phyloP scores from a whole-genome alignment of 306 rosid species.

The Rosa chinensis region DNA sequence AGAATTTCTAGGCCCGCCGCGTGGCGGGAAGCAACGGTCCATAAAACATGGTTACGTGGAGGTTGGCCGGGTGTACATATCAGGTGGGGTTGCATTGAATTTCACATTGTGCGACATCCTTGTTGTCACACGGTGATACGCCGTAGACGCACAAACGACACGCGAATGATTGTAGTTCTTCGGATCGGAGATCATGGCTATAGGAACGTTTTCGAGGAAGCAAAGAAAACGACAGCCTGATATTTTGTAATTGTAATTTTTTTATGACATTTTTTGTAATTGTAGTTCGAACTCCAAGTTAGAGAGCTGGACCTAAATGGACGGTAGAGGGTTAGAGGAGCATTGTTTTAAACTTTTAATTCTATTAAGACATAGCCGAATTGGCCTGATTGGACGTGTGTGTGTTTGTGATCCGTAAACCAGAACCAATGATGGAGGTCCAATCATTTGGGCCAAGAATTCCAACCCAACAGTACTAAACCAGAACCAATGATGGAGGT shows the following conservation, averaged over 20 bases:
- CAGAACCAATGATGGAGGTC: too few relatives aligned
- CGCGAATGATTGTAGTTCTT: background rate
- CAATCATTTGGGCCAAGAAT: too few relatives aligned
- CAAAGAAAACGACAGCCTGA: background rate
- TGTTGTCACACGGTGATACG: background rate
- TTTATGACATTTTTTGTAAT: background rate
- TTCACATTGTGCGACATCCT: background rate
- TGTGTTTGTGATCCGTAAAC: too few relatives aligned
- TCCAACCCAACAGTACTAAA: too few relatives aligned
- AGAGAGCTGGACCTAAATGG: too few relatives aligned
- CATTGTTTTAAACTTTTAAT: too few relatives aligned
- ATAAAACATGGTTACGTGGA: background rate
- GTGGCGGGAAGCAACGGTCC: slow-evolving; percentile 15
- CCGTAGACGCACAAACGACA: slow-evolving; percentile 15
- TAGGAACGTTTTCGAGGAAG: background rate
- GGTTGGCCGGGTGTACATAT: too few relatives aligned
- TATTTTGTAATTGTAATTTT: background rate
- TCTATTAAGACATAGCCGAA: too few relatives aligned
- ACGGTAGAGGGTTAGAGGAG: too few relatives aligned
- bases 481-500: too few relatives aligned
- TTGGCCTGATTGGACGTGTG: too few relatives aligned
- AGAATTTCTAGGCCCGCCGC: background rate
- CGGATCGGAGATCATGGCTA: background rate
- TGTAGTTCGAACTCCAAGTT: too few relatives aligned
- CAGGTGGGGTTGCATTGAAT: background rate